Evolutionary conservation across 176 grass and related monocot genomes (phyloP), one percentile per base, ranked within the genome.

Genomic region (Oryza glaberrima): DNA sequence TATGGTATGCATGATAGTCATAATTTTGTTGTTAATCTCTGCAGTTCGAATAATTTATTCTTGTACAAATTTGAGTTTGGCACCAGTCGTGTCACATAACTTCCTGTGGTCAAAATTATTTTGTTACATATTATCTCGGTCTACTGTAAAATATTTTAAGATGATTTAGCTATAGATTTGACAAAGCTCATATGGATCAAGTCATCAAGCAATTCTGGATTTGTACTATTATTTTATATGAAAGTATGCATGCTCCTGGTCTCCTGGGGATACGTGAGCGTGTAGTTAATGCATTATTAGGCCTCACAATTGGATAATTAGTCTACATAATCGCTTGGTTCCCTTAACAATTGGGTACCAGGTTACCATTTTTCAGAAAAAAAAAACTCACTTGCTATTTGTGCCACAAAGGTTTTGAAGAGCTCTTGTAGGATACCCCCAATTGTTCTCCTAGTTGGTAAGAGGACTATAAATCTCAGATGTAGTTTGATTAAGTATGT

Each of bases 91-190:
- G 11, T 25, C 45, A 51, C 34, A 26, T 56, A 30, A 76, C 19
- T 41, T 63, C 20, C 4, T 77, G 56, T 44, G 36, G 76, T 8
- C 22, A 22, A 65, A 56, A 22, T 77, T 60, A 17, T 13, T 77
- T 40, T 77, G 76, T 64, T 77, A 58, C 56, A 65, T 77, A 32
- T 14, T 34, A 78, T 9, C 70, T 73, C 1, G 22, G 77, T 20
- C n/a, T 46, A 63, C 40, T 67, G 54, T 23, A 16, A 79, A 17
- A 79, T 66, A 6, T 79, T 66, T 79, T 79, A 66, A 44, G 58
- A 46, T 9, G 40, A 41, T 15, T 30, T 63, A 77, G 56, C 35
- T 44, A 35, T 77, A 13, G n/a, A 38, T 77, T 41, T 64, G 36
- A 63, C 52, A 77, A 63, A 8, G 4, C 20, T 64, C 22, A 73